Evolutionary conservation across 2,329 filamentous ascomycete genomes (phyloP).

Genomic region (Fusarium pseudonygamai): DNA sequence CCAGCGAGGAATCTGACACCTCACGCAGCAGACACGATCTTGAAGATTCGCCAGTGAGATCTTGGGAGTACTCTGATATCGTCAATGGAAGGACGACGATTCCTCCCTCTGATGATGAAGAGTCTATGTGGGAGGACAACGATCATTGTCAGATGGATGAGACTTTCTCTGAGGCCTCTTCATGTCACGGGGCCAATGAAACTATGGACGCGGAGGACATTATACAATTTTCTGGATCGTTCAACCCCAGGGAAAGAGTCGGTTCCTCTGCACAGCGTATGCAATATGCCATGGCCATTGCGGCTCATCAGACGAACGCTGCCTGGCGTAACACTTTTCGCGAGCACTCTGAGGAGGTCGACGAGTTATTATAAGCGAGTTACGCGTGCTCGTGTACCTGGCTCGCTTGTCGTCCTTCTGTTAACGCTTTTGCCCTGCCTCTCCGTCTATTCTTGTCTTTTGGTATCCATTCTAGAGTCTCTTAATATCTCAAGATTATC

Average conservation of each 20-base stretch:
- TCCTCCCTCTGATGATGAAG: fast-evolving
- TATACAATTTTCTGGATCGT: neutral
- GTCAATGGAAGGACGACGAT: neutral
- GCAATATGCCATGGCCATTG: neutral
- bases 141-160: neutral
- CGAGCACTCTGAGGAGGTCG: neutral
- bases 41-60: fast-evolving
- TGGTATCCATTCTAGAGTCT: neutral
- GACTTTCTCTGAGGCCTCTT: too few relatives aligned
- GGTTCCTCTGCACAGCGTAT: neutral
- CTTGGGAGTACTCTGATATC: neutral
- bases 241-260: neutral
- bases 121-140: fast-evolving
- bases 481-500: neutral
- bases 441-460: too few relatives aligned
- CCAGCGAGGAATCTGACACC: neutral
- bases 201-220: fast-evolving
- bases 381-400: fast-evolving
- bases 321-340: neutral
- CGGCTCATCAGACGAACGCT: neutral
- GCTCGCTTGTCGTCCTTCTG: fast-evolving
- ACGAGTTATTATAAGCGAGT: neutral
- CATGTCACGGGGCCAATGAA: fast-evolving
- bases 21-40: neutral
- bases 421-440: neutral